A percentile compares a stretch with the other conserved stretches of the same genome.
Evolutionary conservation across 106 monocot genomes (phyloP).

Genomic region (Cymbidium sinense): DNA sequence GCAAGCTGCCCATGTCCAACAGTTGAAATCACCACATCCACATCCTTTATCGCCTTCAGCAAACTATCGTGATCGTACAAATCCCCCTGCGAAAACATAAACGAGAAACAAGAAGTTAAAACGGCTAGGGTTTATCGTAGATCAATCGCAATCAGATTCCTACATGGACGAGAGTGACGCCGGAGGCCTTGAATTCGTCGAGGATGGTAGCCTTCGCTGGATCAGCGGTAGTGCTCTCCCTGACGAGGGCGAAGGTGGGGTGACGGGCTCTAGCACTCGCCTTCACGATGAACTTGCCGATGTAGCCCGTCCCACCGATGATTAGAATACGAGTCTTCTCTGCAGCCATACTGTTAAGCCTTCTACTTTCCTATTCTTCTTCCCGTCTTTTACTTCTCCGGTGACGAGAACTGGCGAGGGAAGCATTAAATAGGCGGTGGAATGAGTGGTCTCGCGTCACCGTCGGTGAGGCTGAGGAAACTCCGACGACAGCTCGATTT

Average conservation of each 20-base stretch:
- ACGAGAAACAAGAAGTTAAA: neutral
- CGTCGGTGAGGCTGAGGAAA: too few relatives aligned
- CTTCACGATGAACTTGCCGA: conserved; percentile 30
- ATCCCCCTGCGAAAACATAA: conserved; percentile 15
- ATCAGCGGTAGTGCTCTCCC: conserved; percentile 23
- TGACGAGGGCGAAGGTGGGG: conserved; percentile 33
- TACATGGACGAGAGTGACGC: conserved; percentile 11
- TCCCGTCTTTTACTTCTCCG: neutral
- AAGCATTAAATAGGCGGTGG: neutral
- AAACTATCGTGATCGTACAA: conserved; percentile 26
- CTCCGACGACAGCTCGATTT: too few relatives aligned
- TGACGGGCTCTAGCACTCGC: conserved; percentile 23
- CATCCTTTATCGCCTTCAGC: conserved; percentile 17
- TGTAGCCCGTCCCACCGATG: conserved; percentile 48
- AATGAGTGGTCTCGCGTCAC: too few relatives aligned
- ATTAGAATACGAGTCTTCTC: conserved; percentile 37
- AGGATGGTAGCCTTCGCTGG: conserved; percentile 38
- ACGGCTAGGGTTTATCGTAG: neutral
- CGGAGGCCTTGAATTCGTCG: conserved; percentile 24
- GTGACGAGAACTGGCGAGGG: too few relatives aligned
- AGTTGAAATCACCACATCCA: conserved; percentile 19
- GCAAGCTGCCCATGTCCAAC: conserved; percentile 5
- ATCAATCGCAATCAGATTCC: neutral
- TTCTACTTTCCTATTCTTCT: neutral
- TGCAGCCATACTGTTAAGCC: neutral